Percentiles rank a stretch among this genome's conserved stretches.
These are phyloP conservation scores for Kodamaea jinghongensis DNA, from an alignment of 805 yeast species.

Conservation along the genomic window DNA sequence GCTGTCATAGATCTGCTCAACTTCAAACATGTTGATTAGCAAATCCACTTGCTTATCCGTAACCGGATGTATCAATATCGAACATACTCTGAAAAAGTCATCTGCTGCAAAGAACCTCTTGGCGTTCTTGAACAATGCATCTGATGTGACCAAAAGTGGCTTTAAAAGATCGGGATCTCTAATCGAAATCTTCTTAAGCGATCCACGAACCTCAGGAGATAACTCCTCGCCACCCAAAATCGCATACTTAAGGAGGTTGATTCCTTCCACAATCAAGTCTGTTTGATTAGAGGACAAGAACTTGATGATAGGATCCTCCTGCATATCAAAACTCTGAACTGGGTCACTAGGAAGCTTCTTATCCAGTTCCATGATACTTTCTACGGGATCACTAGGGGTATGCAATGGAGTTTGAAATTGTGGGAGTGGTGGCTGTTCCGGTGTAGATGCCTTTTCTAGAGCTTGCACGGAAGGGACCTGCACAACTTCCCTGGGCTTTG, in stretches of 20 bases:
- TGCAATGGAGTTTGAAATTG: too few species aligned
- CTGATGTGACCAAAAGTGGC: constrained; percentile 30
- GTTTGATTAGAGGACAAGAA: constrained; percentile 33
- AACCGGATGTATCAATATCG: constrained; percentile 21
- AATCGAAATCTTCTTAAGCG: constrained; percentile 28
- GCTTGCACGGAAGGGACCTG: background rate
- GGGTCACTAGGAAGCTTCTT: background rate
- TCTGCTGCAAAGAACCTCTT: constrained; percentile 25
- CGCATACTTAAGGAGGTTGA: constrained; percentile 36
- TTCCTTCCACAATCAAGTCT: constrained; percentile 33
- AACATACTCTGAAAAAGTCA: constrained; percentile 36
- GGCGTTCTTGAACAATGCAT: constrained; percentile 23
- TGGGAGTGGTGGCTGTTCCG: too few species aligned
- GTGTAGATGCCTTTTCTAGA: too few species aligned
- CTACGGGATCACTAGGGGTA: too few species aligned
- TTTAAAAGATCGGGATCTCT: constrained; percentile 27
- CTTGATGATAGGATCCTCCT: constrained; percentile 34
- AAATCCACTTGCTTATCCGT: constrained; percentile 20
- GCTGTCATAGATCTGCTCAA: constrained; percentile 30
- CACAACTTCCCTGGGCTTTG: constrained; percentile 1
- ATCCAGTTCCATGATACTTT: background rate
- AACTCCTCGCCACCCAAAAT: constrained; percentile 35
- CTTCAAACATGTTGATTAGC: constrained; percentile 21
- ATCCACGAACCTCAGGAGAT: constrained; percentile 19
- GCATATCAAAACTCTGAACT: constrained; percentile 17